Base-by-base conservation (phyloP, 1,139 yeast genomes). In the Arxiozyma heterogenica region DNA sequence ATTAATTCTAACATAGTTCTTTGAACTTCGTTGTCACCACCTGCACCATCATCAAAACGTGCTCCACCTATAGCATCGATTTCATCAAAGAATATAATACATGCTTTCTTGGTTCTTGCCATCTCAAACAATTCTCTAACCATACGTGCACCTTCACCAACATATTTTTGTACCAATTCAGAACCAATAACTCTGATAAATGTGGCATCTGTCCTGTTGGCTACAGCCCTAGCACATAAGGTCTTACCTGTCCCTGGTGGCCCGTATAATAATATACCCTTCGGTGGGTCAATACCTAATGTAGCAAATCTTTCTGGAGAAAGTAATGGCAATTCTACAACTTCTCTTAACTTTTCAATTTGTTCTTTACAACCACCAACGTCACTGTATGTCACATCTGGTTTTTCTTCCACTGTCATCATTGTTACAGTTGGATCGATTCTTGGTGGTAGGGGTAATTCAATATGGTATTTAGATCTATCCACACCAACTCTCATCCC, bases 401-500 rank as follows among this genome's bases (percentile, higher is more conserved):
- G 98, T 72, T 93, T 93, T 71, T 93, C 98, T 71, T 93, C 98
- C 52, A 93, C 98, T 1, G 98, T 91, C 98, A 93, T 93, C 98
- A 93, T 93, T n/a, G 98, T 93, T 53, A 93, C 98, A 20, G 91
- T 82, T 12, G 98, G 98, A 71, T 93, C 98, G 68, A 93, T 93
- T 68, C 96, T 79, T 53, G 99, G 98, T 23, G 98, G 98, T 61
- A 94, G 77, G 27, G 99, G 98, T 64, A 93, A 79, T 76, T 90
- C 96, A 68, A 93, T 93, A 71, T 91, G 96, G 73, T 94, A 93
- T 72, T 93, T 93, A 67, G 88, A 90, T 72, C 98, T 83, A 71
- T 93, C 98, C 57, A 93, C 98, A 66, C 98, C 99, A 49, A 93
- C 98, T 70, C 98, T 81, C 98, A 93, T 94, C 51, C 98, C 98